These are phyloP conservation scores for Saccharomyces hybrid DNA, from an alignment of 1,139 yeast species.

Conservation along the genomic window DNA sequence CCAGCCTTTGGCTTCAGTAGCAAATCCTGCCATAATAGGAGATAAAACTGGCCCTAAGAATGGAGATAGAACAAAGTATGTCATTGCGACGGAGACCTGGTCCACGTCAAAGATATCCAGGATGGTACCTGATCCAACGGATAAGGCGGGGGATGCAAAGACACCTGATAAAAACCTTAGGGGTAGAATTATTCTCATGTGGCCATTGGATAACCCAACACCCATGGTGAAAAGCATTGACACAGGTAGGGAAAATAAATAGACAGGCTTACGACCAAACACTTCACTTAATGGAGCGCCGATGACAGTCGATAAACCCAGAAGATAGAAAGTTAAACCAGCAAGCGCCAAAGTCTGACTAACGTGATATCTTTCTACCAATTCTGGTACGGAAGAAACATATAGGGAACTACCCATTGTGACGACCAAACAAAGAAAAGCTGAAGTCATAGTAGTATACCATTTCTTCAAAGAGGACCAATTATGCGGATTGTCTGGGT, in stretches of 20 bases:
- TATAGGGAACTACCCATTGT: constrained; percentile 66
- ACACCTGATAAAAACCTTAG: constrained; percentile 75
- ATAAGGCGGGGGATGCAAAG: constrained; percentile 75
- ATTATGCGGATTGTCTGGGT: constrained; percentile 55
- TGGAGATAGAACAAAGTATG: constrained; percentile 61
- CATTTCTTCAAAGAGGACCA: constrained; percentile 60
- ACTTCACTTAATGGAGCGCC: constrained; percentile 76
- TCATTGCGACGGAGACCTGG: constrained; percentile 61
- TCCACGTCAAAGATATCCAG: constrained; percentile 67
- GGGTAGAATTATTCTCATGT: constrained; percentile 53
- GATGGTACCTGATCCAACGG: constrained; percentile 82
- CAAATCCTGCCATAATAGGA: constrained; percentile 76
- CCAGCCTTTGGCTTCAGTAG: constrained; percentile 63
- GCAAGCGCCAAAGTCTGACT: constrained; percentile 53
- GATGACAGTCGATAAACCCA: constrained; percentile 67
- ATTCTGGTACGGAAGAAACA: constrained; percentile 53
- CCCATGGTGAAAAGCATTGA: constrained; percentile 75
- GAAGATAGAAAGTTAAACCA: constrained; percentile 61
- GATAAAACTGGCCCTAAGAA: constrained; percentile 78
- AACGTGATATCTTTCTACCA: constrained; percentile 40
- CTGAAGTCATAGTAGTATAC: constrained; percentile 56
- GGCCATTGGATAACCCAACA: constrained; percentile 51
- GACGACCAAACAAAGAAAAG: constrained; percentile 56
- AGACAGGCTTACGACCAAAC: constrained; percentile 63
- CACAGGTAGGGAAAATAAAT: constrained; percentile 51